Evolutionary conservation across 176 grass and related monocot genomes (phyloP).

Genomic region (Luzula sylvatica): DNA sequence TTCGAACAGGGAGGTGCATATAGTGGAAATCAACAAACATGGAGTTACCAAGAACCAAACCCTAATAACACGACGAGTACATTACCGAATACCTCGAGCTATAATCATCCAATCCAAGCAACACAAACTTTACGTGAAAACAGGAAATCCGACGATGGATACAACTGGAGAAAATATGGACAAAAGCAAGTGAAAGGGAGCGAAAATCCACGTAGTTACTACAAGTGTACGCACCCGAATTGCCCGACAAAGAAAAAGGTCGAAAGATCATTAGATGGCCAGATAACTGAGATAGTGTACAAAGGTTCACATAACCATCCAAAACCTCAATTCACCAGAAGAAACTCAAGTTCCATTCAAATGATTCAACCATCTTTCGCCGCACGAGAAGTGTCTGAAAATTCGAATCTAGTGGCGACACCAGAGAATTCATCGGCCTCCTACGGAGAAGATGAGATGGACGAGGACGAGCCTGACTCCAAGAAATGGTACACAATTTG

Average conservation of each 20-base stretch:
- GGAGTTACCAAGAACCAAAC: slow-evolving; percentile 26
- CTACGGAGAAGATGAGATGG: slow-evolving; percentile 60
- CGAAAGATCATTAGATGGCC: slow-evolving; percentile 73
- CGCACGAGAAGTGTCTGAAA: slow-evolving; percentile 35
- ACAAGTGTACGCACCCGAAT: slow-evolving; percentile 85
- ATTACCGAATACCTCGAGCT: not conserved
- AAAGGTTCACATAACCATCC: slow-evolving; percentile 88
- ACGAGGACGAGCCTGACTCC: slow-evolving; percentile 72
- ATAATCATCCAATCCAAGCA: slow-evolving; percentile 11
- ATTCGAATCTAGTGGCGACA: slow-evolving; percentile 37
- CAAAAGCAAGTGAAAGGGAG: slow-evolving; percentile 98
- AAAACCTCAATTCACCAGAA: slow-evolving; percentile 54
- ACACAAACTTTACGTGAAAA: slow-evolving; percentile 9
- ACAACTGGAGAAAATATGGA: slow-evolving; percentile 98
- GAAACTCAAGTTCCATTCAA: slow-evolving; percentile 29
- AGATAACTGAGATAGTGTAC: slow-evolving; percentile 97
- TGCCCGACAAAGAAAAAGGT: slow-evolving; percentile 99
- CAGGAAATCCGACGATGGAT: slow-evolving; percentile 69
- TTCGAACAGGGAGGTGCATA: slow-evolving; percentile 1
- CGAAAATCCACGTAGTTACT: slow-evolving; percentile 96
- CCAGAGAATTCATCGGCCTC: slow-evolving; percentile 79
- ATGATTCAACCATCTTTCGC: slow-evolving; percentile 23
- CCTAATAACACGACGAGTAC: slow-evolving; percentile 26
- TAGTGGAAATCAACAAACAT: slow-evolving; percentile 1
- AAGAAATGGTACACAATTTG: slow-evolving; percentile 53